Evolutionary conservation across 768 basidiomycete species (phyloP), one percentile per base, ranked within the genome.

Genomic region (Tylopilus rubrobrunneus): DNA sequence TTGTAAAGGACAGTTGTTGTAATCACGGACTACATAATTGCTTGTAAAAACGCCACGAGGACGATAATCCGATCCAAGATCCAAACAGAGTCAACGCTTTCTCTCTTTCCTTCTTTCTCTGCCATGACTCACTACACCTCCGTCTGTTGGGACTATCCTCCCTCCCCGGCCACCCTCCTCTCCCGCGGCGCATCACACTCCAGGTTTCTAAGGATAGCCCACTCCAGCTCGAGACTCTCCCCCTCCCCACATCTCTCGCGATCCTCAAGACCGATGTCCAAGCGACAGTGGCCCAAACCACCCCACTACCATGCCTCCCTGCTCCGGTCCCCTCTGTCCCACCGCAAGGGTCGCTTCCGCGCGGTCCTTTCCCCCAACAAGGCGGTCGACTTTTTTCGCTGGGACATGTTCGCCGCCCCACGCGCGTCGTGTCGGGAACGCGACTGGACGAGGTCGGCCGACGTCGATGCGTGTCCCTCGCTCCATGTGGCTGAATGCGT

Each of bases 221-320:
- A 58, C 52, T 58, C 15, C 58, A 59, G 55, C 48, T 48, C 53
- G 23, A 51, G 52, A 48, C 25, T 25, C 25, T 25, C 25, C 25
- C 25, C 25, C 25, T 25, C 25, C 25, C 4, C 25, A 25, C 25
- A 5, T 25, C 51, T 31, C 34, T 53, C 48, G 12, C 56, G 55
- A 51, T 39, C 51, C n/a, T n/a, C 12, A n/a, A 27, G 45, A 7
- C 49, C 55, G 5, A 42, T 39, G 4, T 8, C 56, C 19, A 57
- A 53, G 29, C 56, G 55, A 37, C 54, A 50, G 6, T 65, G 58
- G 63, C 45, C 66, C 42, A 68, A 67, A 7, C 67, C 62, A 11
- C 66, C 66, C 21, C 60, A 68, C 31, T 67, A 67, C 39, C 66
- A 67, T 4, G 57, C 67, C 31, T 56, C 67, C 9, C 17, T 67